Conservation (phyloP, 345 rosid species). For the Brassica incana region DNA sequence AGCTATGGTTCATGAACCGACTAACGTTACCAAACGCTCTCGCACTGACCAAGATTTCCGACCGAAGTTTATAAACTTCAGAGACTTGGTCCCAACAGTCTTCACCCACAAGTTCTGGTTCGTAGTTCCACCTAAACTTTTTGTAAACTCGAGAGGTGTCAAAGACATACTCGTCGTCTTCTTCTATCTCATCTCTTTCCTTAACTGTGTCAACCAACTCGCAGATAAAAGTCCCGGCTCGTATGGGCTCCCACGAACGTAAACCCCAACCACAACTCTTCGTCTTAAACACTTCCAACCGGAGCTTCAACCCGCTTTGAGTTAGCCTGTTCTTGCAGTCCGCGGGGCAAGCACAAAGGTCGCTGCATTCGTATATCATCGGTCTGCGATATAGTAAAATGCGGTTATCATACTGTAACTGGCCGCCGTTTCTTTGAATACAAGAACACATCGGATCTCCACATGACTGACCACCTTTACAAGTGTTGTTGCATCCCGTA, state of each 20-base stretch:
- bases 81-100: constrained; percentile 23
- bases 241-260: constrained; percentile 46
- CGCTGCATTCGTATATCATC: constrained; percentile 47
- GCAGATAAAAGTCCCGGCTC: constrained; percentile 47
- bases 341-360: constrained; percentile 39
- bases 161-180: constrained; percentile 48
- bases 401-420: constrained; percentile 26
- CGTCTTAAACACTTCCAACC: constrained; percentile 51
- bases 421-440: constrained; percentile 36
- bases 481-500: not conserved
- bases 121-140: constrained; percentile 16
- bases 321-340: constrained; percentile 42
- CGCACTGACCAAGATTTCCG: constrained; percentile 27
- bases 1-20: no score
- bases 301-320: constrained; percentile 43
- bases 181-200: constrained; percentile 15
- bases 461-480: not conserved
- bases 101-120: constrained; percentile 19
- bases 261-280: constrained; percentile 48
- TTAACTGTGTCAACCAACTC: constrained; percentile 44
- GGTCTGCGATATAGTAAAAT: constrained; percentile 31
- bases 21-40: no score
- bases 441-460: constrained; percentile 39
- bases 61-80: constrained; percentile 42
- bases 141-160: constrained; percentile 45